Conservation (phyloP, 2,329 filamentous ascomycete genomes). For the Aureobasidium sp. region DNA sequence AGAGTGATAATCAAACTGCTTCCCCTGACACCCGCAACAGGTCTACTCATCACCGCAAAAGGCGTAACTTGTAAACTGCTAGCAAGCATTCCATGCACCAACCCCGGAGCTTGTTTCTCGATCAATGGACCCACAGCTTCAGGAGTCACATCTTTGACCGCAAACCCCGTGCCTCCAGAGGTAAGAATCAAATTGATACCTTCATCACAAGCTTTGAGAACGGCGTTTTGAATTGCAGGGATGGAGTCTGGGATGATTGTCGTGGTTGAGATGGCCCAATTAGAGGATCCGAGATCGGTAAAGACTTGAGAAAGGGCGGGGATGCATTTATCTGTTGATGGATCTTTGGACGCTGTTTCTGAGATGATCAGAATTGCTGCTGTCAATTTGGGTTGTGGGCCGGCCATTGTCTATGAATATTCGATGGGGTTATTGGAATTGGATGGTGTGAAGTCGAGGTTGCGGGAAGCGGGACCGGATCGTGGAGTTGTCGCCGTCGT, state of each 20-base stretch:
- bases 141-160: conserved; percentile 75
- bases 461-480: background rate
- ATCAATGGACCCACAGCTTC: conserved; percentile 78
- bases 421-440: background rate
- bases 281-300: conserved; percentile 43
- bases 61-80: conserved; percentile 79
- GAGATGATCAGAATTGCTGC: conserved; percentile 82
- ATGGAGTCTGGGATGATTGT: conserved; percentile 75
- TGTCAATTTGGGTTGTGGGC: conserved; percentile 46
- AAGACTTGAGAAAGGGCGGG: conserved; percentile 63
- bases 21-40: conserved; percentile 80
- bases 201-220: conserved; percentile 47
- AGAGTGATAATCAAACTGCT: conserved; percentile 78
- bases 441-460: background rate
- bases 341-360: conserved; percentile 76
- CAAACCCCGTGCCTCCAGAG: conserved; percentile 90
- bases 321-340: conserved; percentile 69
- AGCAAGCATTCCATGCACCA: conserved; percentile 91
- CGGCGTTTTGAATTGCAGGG: conserved; percentile 63
- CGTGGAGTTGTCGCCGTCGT: background rate
- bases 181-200: conserved; percentile 71
- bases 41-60: conserved; percentile 95
- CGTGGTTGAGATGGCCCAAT: conserved; percentile 63
- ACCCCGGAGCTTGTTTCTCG: conserved; percentile 76
- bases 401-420: background rate